Evolutionary conservation across 225 moss, liverwort and hornwort species (phyloP).

Genomic region (Antitrichia curtipendula): DNA sequence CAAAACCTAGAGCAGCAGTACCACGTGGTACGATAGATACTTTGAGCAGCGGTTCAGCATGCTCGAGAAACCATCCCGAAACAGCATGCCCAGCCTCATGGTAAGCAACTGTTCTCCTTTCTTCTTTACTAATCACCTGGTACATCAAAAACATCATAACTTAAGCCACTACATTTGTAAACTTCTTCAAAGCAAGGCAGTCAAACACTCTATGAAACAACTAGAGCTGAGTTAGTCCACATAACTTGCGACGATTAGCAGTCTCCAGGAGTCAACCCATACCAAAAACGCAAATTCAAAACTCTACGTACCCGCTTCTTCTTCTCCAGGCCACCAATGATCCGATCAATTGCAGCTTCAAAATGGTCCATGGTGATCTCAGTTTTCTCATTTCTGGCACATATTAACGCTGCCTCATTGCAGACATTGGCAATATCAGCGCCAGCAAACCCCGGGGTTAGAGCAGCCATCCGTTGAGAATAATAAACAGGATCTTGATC

Average conservation of each 20-base stretch:
- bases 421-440: slow-evolving; percentile 98
- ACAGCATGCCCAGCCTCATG: slow-evolving; percentile 99
- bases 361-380: slow-evolving; percentile 89
- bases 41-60: slow-evolving; percentile 91
- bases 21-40: slow-evolving; percentile 97
- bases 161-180: neutral
- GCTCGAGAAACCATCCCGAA: slow-evolving; percentile 85
- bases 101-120: slow-evolving; percentile 89
- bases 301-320: slow-evolving; percentile 62
- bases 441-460: slow-evolving; percentile 98
- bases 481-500: slow-evolving; percentile 86
- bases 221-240: neutral
- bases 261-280: neutral
- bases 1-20: slow-evolving; percentile 95
- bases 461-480: slow-evolving; percentile 89
- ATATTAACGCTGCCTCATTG: slow-evolving; percentile 94
- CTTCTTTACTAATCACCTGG: slow-evolving; percentile 98
- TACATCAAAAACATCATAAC: neutral
- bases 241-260: neutral
- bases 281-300: neutral
- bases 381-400: slow-evolving; percentile 80
- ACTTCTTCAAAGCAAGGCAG: neutral
- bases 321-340: slow-evolving; percentile 96
- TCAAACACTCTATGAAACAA: neutral
- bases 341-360: slow-evolving; percentile 93